Base-by-base conservation (phyloP, 108 stramenopile genomes). In the Skeletonema potamos region DNA sequence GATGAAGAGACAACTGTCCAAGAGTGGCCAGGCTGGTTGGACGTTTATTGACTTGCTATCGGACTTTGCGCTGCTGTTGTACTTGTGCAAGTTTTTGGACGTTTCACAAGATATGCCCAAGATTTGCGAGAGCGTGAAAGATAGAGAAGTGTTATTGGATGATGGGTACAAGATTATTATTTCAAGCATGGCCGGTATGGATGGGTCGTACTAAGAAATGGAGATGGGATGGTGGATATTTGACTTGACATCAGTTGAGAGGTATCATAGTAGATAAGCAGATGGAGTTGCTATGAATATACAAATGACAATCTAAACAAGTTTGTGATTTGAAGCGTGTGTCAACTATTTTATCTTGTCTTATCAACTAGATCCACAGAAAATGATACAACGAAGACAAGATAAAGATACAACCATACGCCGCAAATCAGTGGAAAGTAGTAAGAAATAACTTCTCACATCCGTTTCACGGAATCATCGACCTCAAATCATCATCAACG, bases 161-260 rank as follows among this genome's bases (percentile, higher is more conserved):
- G 96, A 97, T 74, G 96, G 96, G 55, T 97, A 96, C 90, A 92
- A 90, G 71, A 75, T 97, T 26, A 89, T 97, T 46, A 87, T 97
- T 64, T 76, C 86, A 10, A 86, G 85, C 55, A 84, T 97, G 66
- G 94, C 96, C 12, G 96, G 96, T 20, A 64, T 96, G 54, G 94
- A 87, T 61, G 75, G 69, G 0, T 70, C 79, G 26, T 83, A 83
- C 65, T 83, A 56, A 74, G n/a, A 15, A 3, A 41, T 12, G 15
- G 0, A 11, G 9, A 11, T 3, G 15, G 15, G 15, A 15, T 7
- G 2, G 39, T 2, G 15, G 39, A 41, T n/a, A n/a, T n/a, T n/a
- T n/a, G n/a, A n/a, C n/a, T n/a, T n/a, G n/a, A n/a, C n/a, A n/a
- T n/a, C n/a, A n/a, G n/a, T n/a, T n/a, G 5, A 6, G 5, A 36